These are phyloP conservation scores for Phytopythium helicoides DNA, from an alignment of 352 stramenopile genomes.

Conservation along the genomic window DNA sequence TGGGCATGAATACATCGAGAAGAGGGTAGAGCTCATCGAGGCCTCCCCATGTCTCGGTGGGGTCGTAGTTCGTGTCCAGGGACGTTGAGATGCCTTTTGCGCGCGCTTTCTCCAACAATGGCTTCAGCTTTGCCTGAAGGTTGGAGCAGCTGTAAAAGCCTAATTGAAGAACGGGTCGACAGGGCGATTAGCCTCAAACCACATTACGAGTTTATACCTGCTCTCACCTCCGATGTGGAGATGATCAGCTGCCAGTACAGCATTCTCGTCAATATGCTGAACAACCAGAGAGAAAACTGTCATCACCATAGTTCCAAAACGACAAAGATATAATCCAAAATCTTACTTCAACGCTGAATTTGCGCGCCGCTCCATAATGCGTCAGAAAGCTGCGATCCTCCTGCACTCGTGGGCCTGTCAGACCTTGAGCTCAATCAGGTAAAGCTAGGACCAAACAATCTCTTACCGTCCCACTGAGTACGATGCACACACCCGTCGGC, in stretches of 20 bases:
- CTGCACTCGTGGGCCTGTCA: no score
- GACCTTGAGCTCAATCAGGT: no score
- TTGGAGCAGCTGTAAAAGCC: constrained; percentile 76
- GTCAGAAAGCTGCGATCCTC: constrained; percentile 82
- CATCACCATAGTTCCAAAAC: no score
- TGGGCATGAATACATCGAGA: constrained; percentile 81
- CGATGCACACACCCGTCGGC: constrained; percentile 78
- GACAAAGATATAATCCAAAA: neutral
- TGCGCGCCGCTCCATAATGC: constrained; percentile 67
- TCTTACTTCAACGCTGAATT: constrained; percentile 57
- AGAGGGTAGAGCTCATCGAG: constrained; percentile 62
- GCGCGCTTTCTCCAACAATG: constrained; percentile 51
- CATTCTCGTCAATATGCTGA: constrained; percentile 63
- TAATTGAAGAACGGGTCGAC: constrained; percentile 14
- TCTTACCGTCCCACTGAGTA: constrained; percentile 60
- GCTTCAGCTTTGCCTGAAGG: constrained; percentile 56
- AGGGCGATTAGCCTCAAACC: no score
- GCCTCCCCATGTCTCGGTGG: constrained; percentile 56
- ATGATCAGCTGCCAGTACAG: constrained; percentile 55
- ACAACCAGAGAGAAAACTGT: neutral
- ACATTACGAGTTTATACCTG: neutral
- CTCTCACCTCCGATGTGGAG: constrained; percentile 70
- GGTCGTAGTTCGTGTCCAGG: constrained; percentile 86
- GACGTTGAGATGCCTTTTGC: constrained; percentile 69
- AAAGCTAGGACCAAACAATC: no score